A percentile compares a stretch with the other conserved stretches of the same genome.
Conservation (phyloP, 1,284 basidiomycete genomes). For the Filobasidium uniguttulatum region DNA sequence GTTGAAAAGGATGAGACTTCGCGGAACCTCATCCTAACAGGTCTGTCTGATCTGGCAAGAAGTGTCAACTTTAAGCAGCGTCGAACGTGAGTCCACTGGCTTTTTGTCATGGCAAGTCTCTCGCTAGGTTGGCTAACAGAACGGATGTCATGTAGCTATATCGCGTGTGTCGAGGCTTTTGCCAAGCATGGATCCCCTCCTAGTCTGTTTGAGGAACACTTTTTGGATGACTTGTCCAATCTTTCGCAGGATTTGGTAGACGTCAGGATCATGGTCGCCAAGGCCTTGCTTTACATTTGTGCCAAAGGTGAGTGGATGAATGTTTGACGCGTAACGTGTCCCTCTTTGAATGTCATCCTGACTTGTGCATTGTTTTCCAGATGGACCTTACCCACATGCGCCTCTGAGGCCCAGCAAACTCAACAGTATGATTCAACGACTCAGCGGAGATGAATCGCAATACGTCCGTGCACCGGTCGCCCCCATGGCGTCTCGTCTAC, state of each 20-base stretch:
- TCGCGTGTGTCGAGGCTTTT: constrained; percentile 57
- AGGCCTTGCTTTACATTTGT: constrained; percentile 28
- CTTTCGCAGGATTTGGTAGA: constrained; percentile 65
- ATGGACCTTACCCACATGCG: constrained; percentile 11
- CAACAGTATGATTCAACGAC: constrained; percentile 8
- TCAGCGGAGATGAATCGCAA: constrained; percentile 11
- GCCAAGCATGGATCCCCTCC: constrained; percentile 37
- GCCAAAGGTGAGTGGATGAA: constrained; percentile 9
- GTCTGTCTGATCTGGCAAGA: constrained; percentile 46
- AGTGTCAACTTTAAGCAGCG: constrained; percentile 52
- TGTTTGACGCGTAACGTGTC: background rate
- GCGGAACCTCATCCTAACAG: constrained; percentile 39
- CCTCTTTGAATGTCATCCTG: too few species aligned
- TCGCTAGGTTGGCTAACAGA: constrained; percentile 5
- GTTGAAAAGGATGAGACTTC: constrained; percentile 45
- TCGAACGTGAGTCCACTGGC: constrained; percentile 48
- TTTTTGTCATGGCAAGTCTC: constrained; percentile 10
- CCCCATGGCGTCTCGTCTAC: background rate
- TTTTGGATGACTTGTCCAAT: constrained; percentile 47
- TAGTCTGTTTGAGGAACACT: constrained; percentile 44
- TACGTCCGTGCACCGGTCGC: constrained; percentile 9
- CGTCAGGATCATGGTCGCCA: constrained; percentile 71
- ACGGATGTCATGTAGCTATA: constrained; percentile 41
- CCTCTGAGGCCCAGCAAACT: constrained; percentile 7
- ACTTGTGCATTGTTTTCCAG: background rate